Conservation (phyloP, 2,329 filamentous ascomycete genomes). For the Stemphylium vesicarium region DNA sequence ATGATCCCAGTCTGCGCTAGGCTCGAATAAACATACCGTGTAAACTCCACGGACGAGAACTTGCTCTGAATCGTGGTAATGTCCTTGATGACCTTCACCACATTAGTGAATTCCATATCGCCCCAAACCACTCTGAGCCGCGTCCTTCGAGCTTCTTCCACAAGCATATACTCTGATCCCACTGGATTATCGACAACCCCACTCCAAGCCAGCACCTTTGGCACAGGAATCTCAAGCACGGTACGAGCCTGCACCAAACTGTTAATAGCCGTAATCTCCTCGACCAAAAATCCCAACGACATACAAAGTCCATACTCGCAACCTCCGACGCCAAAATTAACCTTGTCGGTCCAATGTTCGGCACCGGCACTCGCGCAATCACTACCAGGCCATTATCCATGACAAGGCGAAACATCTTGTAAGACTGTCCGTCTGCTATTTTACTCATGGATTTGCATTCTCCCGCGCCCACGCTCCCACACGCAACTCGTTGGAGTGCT, state of each 20-base stretch:
- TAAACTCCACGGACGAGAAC: too few relatives aligned
- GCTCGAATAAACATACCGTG: too few relatives aligned
- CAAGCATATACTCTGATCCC: conserved; percentile 41
- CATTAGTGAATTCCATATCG: neutral
- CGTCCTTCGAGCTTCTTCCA: conserved; percentile 38
- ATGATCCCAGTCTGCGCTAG: too few relatives aligned
- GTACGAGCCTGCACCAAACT: neutral
- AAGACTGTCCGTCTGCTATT: conserved; percentile 32
- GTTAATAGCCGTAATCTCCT: too few relatives aligned
- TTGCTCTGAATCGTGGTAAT: too few relatives aligned
- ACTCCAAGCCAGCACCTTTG: conserved; percentile 35
- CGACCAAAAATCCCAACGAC: too few relatives aligned
- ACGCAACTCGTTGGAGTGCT: conserved; percentile 25
- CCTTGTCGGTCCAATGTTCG: conserved; percentile 28
- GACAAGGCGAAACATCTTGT: conserved; percentile 25
- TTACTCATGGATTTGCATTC: conserved; percentile 24
- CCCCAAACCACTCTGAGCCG: conserved; percentile 33
- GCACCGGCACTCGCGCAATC: conserved; percentile 35
- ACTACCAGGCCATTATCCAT: conserved; percentile 29
- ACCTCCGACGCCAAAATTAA: conserved; percentile 37
- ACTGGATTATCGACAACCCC: conserved; percentile 32
- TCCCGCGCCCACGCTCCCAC: conserved; percentile 18
- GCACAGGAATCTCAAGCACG: conserved; percentile 32
- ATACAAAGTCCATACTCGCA: conserved; percentile 35
- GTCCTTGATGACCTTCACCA: too few relatives aligned